These are phyloP conservation scores for Lentinula edodes DNA, from an alignment of 768 basidiomycete genomes.

Conservation along the genomic window DNA sequence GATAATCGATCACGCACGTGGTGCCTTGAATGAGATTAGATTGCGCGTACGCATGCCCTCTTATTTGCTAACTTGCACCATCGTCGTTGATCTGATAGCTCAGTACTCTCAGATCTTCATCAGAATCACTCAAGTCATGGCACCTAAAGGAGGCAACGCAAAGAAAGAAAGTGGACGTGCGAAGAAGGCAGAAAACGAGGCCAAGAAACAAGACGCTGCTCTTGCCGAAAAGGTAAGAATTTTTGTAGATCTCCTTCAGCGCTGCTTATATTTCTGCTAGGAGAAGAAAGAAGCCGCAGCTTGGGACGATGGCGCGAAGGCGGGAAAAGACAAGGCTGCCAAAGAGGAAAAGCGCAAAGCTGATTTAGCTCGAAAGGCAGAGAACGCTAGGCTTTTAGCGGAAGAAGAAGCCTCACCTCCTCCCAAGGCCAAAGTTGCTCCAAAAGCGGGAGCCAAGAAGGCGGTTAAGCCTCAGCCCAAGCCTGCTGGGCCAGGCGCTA, in stretches of 20 bases:
- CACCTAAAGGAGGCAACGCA: constrained; percentile 83
- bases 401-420: constrained; percentile 72
- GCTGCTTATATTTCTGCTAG: constrained; percentile 28
- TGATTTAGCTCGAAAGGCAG: constrained; percentile 81
- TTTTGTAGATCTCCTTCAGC: neutral
- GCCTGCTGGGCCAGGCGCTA: constrained; percentile 81
- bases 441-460: constrained; percentile 54
- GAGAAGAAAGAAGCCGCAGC: constrained; percentile 64
- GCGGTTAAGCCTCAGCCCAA: constrained; percentile 33
- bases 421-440: constrained; percentile 54
- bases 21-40: neutral
- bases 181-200: constrained; percentile 89
- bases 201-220: constrained; percentile 65
- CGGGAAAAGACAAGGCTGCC: constrained; percentile 60
- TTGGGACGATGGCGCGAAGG: constrained; percentile 65
- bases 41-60: neutral
- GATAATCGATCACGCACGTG: neutral
- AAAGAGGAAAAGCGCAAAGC: constrained; percentile 78
- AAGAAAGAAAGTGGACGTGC: constrained; percentile 91
- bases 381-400: constrained; percentile 79
- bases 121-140: constrained; percentile 38
- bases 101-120: too few relatives aligned
- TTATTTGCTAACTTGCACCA: neutral
- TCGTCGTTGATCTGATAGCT: neutral
- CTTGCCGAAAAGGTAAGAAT: constrained; percentile 51